Evolutionary conservation across 78 protist species (phyloP), one percentile per base, ranked within the genome.

Genomic region (Reticulomyxa filosa): DNA sequence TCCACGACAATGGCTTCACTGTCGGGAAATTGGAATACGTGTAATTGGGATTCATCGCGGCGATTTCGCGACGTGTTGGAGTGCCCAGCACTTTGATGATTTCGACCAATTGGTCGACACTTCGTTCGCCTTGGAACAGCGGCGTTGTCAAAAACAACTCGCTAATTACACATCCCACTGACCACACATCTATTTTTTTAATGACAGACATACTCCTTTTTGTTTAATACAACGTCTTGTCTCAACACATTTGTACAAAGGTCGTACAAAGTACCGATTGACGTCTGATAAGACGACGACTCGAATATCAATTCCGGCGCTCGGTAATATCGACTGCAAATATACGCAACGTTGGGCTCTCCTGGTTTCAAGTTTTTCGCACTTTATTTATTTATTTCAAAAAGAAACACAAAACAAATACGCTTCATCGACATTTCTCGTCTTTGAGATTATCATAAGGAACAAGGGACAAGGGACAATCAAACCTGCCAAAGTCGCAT

Each of bases 221-320:
- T n/a, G n/a, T n/a, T n/a, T n/a, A n/a, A n/a, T n/a, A n/a, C n/a
- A n/a, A n/a, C n/a, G n/a, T n/a, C n/a, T n/a, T n/a, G n/a, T n/a
- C n/a, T n/a, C n/a, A n/a, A n/a, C n/a, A n/a, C n/a, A n/a, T n/a
- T n/a, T n/a, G n/a, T n/a, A n/a, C n/a, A n/a, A n/a, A n/a, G n/a
- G n/a, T n/a, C n/a, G n/a, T n/a, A n/a, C 75, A 69, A 77, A 1
- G 62, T 46, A 70, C 74, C 92, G 30, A 97, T 87, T 20, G 92
- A 52, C 0, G 86, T 62, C 0, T 95, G 77, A 81, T 97, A 97
- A 57, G 84, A 76, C 26, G 95, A 81, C 23, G 98, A 82, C 3
- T 97, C 98, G 39, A 97, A 88, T 39, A 94, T 86, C 57, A 97
- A 84, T 73, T 97, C 99, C 8, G 99, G 99, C 1, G 99, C 99